phyloP scores from a whole-genome alignment of 495 filamentous ascomycete genomes.

The Margaritispora aquatica region DNA sequence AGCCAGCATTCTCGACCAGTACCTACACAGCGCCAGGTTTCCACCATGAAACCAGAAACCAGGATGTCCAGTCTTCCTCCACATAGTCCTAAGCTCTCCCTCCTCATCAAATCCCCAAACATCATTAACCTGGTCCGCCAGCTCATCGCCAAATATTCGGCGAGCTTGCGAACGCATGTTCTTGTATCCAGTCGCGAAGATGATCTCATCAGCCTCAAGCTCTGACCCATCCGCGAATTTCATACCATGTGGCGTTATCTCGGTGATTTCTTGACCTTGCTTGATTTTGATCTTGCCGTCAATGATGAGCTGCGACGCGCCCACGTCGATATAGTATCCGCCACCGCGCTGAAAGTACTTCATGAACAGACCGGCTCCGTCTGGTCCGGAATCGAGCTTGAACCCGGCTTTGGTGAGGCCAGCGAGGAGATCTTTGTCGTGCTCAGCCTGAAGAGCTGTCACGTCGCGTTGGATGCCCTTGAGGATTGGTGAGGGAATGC shows the following conservation, averaged over 20 bases:
- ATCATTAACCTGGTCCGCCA: conserved; percentile 57
- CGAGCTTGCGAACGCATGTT: conserved; percentile 64
- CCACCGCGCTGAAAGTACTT: conserved; percentile 74
- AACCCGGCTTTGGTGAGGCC: conserved; percentile 65
- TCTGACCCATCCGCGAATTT: conserved; percentile 59
- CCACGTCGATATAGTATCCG: conserved; percentile 79
- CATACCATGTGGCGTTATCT: conserved; percentile 40
- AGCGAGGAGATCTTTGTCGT: conserved; percentile 48
- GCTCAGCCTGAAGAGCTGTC: conserved; percentile 38
- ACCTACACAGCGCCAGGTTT: conserved; percentile 66
- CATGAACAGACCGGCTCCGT: conserved; percentile 54
- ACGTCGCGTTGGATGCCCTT: conserved; percentile 48
- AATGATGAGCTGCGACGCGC: conserved; percentile 60
- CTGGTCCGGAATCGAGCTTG: conserved; percentile 57
- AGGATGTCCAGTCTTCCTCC: conserved; percentile 62
- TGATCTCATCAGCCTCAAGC: conserved; percentile 69
- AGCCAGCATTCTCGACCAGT: conserved; percentile 64
- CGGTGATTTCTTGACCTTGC: conserved; percentile 43
- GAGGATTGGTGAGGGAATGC: conserved; percentile 49
- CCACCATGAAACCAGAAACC: conserved; percentile 82
- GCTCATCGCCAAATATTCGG: conserved; percentile 61
- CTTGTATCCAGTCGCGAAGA: conserved; percentile 77
- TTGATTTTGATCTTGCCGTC: conserved; percentile 74
- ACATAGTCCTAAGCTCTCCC: conserved; percentile 64
- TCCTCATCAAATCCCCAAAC: conserved; percentile 76